Base-by-base conservation (phyloP, 768 basidiomycete genomes). In the Grammothele lineata region DNA sequence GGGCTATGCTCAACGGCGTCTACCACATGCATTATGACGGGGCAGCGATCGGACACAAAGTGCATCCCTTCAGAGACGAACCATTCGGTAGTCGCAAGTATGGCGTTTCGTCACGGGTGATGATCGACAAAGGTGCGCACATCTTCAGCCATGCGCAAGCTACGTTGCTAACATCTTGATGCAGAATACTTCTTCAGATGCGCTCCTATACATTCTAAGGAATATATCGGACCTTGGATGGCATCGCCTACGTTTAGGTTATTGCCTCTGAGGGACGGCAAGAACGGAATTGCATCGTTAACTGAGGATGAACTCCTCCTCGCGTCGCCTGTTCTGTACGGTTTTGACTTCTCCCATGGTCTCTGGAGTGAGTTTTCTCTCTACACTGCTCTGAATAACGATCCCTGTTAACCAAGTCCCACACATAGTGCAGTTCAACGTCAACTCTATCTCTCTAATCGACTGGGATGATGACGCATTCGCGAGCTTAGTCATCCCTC, bases 281-380 rank as follows among this genome's bases (percentile, higher is more conserved):
- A 30, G n/a, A 14, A 23, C 6, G 51, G 46, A 14, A 42, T 37
- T 9, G 41, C 45, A 19, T 7, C 24, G 11, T 34, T 57, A 12
- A 49, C 44, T 0, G 76, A 78, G 1, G 75, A 77, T 21, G 75
- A 81, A 21, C 61, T 81, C 17, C 63, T 82, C 24, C 60, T 85
- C 5, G 67, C 80, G 0, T 70, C 81, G 0, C 72, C 77, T 0
- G 65, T 77, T 19, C 72, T 83, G 2, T 77, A 77, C 44, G 81
- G 81, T 0, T 85, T 83, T 60, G 80, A 79, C 60, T 57, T 85
- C 26, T 54, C 64, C 3, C 78, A 78, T 51, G 81, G 83, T 61
- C 50, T 72, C 6, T 82, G 81, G 80, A 61, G 50, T 51, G 22
- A 19, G 50, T 37, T 6, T 3, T n/a, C n/a, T n/a, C n/a, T n/a